phyloP scores from a whole-genome alignment of 2,329 filamentous ascomycete species.

The Chalaropsis ovoidea region DNA sequence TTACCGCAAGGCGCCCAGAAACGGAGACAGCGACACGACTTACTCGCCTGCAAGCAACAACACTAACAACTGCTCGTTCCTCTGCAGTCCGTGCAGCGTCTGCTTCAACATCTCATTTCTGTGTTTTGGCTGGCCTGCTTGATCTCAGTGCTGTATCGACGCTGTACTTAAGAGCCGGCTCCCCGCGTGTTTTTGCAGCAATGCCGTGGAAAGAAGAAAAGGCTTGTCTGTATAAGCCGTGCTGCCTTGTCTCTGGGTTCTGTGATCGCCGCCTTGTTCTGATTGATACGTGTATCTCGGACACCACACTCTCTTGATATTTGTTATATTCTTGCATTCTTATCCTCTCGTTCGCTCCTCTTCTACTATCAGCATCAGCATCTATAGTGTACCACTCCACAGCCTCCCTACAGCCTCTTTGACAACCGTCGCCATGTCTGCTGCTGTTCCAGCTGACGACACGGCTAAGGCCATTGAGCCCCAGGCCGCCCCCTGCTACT shows the following conservation, averaged over 20 bases:
- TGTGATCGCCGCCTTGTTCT: neutral
- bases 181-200: neutral
- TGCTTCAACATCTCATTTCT: constrained; percentile 7
- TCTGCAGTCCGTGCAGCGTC: constrained; percentile 2
- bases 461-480: constrained; percentile 11
- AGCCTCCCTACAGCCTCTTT: neutral
- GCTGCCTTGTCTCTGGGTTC: neutral
- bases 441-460: neutral
- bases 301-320: neutral
- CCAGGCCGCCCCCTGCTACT: neutral
- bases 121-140: neutral
- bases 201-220: neutral
- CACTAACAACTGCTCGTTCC: neutral
- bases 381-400: neutral
- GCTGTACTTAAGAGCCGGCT: neutral
- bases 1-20: neutral
- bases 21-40: neutral
- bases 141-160: neutral
- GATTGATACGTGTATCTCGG: neutral
- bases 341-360: neutral
- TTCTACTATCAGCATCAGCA: neutral
- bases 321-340: too few species aligned
- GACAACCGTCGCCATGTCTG: neutral
- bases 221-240: neutral
- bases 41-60: neutral